phyloP scores from a whole-genome alignment of 805 yeast species.

The Zygoascus tannicola region DNA sequence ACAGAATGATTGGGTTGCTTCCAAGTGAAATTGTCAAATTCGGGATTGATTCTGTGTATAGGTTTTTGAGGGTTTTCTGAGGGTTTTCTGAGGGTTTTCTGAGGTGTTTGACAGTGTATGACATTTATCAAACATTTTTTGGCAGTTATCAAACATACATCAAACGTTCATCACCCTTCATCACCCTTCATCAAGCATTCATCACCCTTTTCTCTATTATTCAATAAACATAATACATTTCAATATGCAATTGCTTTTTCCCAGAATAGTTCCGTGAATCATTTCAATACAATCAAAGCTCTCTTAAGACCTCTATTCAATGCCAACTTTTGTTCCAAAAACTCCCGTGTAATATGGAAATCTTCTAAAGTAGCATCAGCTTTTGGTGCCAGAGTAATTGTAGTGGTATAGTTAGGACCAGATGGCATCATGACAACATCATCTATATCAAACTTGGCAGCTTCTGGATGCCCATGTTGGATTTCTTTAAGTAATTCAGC shows the following conservation, averaged over 20 bases:
- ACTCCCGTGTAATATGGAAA: constrained; percentile 6
- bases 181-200: no score
- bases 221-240: not conserved
- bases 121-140: no score
- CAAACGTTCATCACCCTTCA: no score
- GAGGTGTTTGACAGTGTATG: no score
- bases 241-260: no score
- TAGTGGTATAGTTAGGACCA: constrained; percentile 15
- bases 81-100: no score
- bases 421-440: constrained; percentile 17
- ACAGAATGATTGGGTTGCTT: constrained; percentile 75
- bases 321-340: constrained; percentile 5
- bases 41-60: no score
- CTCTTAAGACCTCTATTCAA: constrained; percentile 6
- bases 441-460: constrained; percentile 8
- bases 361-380: constrained; percentile 5
- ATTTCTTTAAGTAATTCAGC: constrained; percentile 8
- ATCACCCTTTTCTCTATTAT: no score
- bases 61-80: no score
- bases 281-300: constrained; percentile 5
- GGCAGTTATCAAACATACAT: no score
- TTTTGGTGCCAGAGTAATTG: constrained; percentile 6
- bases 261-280: not conserved
- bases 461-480: not conserved
- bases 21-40: not conserved